A percentile compares a stretch with the other conserved stretches of the same genome.
phyloP scores from a whole-genome alignment of 2,329 filamentous ascomycete genomes.

The Phaeosphaeriaceae sp. region DNA sequence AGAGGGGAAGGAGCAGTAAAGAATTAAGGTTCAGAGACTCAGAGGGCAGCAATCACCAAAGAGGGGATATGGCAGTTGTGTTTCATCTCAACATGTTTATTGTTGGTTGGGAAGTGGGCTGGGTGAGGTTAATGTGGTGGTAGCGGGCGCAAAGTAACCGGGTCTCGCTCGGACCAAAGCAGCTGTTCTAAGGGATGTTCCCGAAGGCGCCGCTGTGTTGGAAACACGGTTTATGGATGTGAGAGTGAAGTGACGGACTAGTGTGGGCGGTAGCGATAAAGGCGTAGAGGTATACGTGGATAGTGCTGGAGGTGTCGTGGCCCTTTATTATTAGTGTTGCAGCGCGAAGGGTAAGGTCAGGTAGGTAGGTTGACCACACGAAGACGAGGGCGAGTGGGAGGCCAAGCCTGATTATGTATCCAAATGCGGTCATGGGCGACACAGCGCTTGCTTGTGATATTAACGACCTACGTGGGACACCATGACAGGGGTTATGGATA shows the following conservation, averaged over 20 bases:
- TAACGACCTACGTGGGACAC: not conserved
- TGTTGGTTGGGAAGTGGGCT: not conserved
- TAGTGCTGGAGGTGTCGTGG: not conserved
- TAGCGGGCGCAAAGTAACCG: constrained; percentile 12
- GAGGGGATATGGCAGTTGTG: not conserved
- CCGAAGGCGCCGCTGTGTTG: constrained; percentile 6
- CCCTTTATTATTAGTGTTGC: not conserved
- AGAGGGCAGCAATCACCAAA: not conserved
- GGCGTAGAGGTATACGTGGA: not conserved
- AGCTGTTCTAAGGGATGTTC: constrained; percentile 1
- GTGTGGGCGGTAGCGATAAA: not conserved
- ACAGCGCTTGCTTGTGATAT: not conserved
- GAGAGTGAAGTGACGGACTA: not conserved
- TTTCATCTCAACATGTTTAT: not conserved
- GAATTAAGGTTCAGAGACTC: too few species aligned
- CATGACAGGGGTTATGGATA: not conserved
- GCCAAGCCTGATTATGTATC: not conserved
- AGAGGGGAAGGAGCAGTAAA: constrained; percentile 8
- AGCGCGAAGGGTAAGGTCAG: too few species aligned
- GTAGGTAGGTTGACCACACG: too few species aligned
- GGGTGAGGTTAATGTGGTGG: constrained; percentile 1
- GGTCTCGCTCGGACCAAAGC: constrained; percentile 3
- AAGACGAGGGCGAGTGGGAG: not conserved
- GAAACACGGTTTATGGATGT: not conserved
- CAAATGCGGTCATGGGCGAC: not conserved